phyloP scores from a whole-genome alignment of 2,329 filamentous ascomycete species.

The Magnaporthiopsis poae region DNA sequence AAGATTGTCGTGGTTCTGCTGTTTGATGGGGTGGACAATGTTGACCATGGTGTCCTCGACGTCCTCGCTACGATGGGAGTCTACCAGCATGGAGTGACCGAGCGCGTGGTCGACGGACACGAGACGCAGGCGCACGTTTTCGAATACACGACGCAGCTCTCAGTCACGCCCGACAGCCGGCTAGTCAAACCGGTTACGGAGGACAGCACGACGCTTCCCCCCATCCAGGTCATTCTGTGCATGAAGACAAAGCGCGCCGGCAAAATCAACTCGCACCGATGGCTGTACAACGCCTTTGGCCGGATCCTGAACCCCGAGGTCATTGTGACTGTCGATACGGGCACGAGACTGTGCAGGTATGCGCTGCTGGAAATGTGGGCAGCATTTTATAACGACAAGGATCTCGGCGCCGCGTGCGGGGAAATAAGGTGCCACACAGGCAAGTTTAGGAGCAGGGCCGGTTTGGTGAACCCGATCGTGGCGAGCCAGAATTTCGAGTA shows the following conservation, averaged over 20 bases:
- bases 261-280: slow-evolving; percentile 99
- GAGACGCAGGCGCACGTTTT: slow-evolving; percentile 95
- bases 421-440: slow-evolving; percentile 78
- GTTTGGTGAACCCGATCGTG: slow-evolving; percentile 81
- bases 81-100: slow-evolving; percentile 97
- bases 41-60: slow-evolving; percentile 90
- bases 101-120: slow-evolving; percentile 94
- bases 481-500: slow-evolving; percentile 99
- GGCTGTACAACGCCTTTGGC: slow-evolving; percentile 96
- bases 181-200: slow-evolving; percentile 76
- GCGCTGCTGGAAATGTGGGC: slow-evolving; percentile 86
- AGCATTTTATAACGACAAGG: slow-evolving; percentile 99
- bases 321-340: slow-evolving; percentile 80
- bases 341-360: slow-evolving; percentile 89
- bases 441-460: slow-evolving; percentile 46
- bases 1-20: slow-evolving; percentile 97
- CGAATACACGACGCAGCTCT: slow-evolving; percentile 96
- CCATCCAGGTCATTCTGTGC: slow-evolving; percentile 99
- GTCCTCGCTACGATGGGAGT: slow-evolving; percentile 87
- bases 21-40: slow-evolving; percentile 96
- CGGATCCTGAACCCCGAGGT: slow-evolving; percentile 95
- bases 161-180: slow-evolving; percentile 90
- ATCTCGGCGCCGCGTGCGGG: slow-evolving; percentile 94
- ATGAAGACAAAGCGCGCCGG: slow-evolving; percentile 98
- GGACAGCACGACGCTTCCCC: slow-evolving; percentile 76